Conservation (phyloP, 2,329 filamentous ascomycete genomes). For the Diaporthe amygdali region DNA sequence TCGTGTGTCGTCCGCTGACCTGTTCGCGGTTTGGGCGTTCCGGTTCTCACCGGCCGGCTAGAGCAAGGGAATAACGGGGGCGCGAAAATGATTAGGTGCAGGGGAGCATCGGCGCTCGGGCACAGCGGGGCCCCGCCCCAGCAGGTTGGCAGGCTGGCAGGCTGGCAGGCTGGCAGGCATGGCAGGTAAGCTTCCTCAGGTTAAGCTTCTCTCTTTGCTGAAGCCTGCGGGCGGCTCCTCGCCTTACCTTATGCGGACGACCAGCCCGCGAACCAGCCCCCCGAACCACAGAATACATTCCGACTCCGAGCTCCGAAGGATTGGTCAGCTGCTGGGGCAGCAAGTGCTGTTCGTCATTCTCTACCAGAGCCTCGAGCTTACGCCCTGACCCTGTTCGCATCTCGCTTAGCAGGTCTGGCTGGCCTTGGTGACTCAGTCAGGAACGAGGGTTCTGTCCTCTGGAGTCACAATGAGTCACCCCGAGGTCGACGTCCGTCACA, state of each 20-base stretch:
- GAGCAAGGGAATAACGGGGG: not conserved
- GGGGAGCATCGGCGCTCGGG: not conserved
- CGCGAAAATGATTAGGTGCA: not conserved
- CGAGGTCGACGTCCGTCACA: not conserved
- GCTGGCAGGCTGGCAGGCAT: not conserved
- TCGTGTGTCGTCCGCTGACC: slow-evolving; percentile 13
- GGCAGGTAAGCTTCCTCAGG: not conserved
- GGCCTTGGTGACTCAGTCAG: slow-evolving; percentile 26
- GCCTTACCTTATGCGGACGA: not conserved
- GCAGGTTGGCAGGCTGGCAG: not conserved
- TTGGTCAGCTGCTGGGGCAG: slow-evolving; percentile 18
- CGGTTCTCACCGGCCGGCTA: slow-evolving; percentile 22
- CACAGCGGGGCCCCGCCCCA: not conserved
- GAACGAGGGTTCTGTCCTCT: not conserved
- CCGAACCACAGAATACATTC: not conserved
- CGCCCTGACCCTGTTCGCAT: not conserved
- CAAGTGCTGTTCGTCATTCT: slow-evolving; percentile 1
- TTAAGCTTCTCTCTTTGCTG: slow-evolving; percentile 4
- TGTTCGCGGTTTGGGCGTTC: not conserved
- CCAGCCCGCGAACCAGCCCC: not conserved
- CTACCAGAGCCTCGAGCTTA: not conserved
- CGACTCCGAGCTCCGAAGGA: slow-evolving; percentile 24
- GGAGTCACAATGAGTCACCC: slow-evolving; percentile 24
- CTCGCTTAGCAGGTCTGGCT: slow-evolving; percentile 7
- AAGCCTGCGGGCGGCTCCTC: not conserved